Evolutionary conservation across 2,329 filamentous ascomycete species (phyloP).

Genomic region (Fusarium sp.): DNA sequence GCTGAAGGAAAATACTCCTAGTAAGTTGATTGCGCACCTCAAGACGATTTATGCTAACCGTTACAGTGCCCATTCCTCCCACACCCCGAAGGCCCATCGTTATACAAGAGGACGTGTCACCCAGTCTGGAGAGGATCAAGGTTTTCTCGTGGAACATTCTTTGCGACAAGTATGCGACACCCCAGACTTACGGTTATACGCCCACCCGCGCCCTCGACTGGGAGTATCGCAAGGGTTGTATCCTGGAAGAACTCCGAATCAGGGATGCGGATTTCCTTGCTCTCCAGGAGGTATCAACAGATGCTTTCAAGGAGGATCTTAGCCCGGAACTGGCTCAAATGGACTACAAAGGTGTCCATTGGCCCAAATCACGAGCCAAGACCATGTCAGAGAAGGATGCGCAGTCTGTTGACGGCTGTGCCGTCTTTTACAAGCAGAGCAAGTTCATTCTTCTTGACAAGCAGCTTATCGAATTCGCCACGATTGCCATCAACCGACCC

Average conservation of each 20-base stretch:
- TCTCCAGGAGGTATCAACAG: slow-evolving; percentile 91
- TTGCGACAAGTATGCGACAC: slow-evolving; percentile 91
- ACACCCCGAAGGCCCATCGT: slow-evolving; percentile 80
- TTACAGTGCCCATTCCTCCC: slow-evolving; percentile 79
- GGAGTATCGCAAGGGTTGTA: slow-evolving; percentile 86
- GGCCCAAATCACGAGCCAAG: slow-evolving; percentile 87
- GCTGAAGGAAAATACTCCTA: slow-evolving; percentile 84
- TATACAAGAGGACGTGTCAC: slow-evolving; percentile 74
- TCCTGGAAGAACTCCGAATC: slow-evolving; percentile 83
- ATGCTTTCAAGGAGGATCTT: slow-evolving; percentile 93
- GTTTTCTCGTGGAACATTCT: slow-evolving; percentile 96
- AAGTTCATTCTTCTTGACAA: slow-evolving; percentile 96
- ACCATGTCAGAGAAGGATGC: slow-evolving; percentile 94
- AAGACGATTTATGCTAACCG: slow-evolving; percentile 37
- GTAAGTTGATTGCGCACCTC: slow-evolving; percentile 64
- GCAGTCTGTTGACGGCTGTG: slow-evolving; percentile 92
- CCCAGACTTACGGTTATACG: slow-evolving; percentile 88
- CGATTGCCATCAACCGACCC: slow-evolving; percentile 90
- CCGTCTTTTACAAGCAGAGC: slow-evolving; percentile 94
- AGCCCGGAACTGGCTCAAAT: slow-evolving; percentile 85
- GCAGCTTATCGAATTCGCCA: slow-evolving; percentile 90
- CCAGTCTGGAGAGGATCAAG: slow-evolving; percentile 77
- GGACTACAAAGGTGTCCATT: slow-evolving; percentile 95
- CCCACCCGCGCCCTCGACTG: slow-evolving; percentile 84
- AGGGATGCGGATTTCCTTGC: slow-evolving; percentile 90